Conservation (phyloP, 176 grass and related monocot genomes). For the Typha latifolia region DNA sequence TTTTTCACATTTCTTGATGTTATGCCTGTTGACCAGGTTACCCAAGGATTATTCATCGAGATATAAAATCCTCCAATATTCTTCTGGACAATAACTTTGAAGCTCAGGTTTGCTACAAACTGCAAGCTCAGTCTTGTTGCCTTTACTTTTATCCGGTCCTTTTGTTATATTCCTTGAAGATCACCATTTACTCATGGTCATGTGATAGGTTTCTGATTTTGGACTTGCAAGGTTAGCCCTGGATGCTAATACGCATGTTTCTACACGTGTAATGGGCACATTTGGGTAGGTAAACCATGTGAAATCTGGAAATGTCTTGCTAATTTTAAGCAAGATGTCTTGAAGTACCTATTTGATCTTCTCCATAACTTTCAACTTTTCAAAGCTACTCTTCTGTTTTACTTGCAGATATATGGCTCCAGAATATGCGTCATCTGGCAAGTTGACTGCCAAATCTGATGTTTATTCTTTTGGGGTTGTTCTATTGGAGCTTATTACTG, state of each 20-base stretch:
- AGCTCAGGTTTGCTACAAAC: conserved; percentile 64
- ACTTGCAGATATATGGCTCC: conserved; percentile 83
- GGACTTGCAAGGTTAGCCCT: conserved; percentile 90
- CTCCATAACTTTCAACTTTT: background rate
- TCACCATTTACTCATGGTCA: conserved; percentile 4
- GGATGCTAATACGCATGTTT: conserved; percentile 81
- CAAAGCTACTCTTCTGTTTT: background rate
- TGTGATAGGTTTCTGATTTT: conserved; percentile 92
- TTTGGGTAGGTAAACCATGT: conserved; percentile 61
- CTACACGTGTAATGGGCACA: conserved; percentile 95
- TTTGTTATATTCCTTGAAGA: background rate
- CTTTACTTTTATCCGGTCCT: conserved; percentile 15
- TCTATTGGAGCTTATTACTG: conserved; percentile 98
- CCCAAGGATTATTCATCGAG: conserved; percentile 96
- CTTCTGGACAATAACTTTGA: conserved; percentile 91
- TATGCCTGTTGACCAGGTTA: conserved; percentile 52
- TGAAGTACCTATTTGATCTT: background rate
- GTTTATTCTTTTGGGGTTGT: conserved; percentile 99
- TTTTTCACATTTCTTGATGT: conserved; percentile 24
- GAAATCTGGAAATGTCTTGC: conserved; percentile 1
- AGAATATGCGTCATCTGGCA: conserved; percentile 87
- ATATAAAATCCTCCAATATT: conserved; percentile 99
- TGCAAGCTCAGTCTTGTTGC: background rate
- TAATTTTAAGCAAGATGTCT: conserved; percentile 8
- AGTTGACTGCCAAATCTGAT: conserved; percentile 94